Evolutionary conservation across 768 basidiomycete genomes (phyloP), one percentile per base, ranked within the genome.

Genomic region (Phlebiopsis flavidoalba): DNA sequence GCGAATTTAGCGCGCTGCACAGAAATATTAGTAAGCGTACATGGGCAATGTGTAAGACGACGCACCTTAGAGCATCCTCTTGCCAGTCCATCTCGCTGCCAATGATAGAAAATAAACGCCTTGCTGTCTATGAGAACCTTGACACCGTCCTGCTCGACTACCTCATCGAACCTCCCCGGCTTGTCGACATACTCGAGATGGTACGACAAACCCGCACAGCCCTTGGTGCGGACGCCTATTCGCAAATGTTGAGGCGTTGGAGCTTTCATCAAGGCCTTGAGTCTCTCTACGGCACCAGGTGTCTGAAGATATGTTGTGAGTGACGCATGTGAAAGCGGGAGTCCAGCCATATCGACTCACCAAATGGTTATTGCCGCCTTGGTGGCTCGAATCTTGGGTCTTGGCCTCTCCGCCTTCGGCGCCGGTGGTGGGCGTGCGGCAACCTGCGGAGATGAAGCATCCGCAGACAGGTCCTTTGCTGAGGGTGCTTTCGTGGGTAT

Each of bases 61-160:
- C 87, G 57, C 61, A 91, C 89, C 93, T 95, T 47, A 99, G 76
- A 35, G 85, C 74, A 72, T 96, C 94, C 76, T 98, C 97, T 61
- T 86, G 82, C 97, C 97, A 99, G 71, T 96, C 94, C 97, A 99
- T 99, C 80, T 92, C 91, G 73, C 93, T 96, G 53, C 97, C 97
- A 62, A 99, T 97, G 66, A 99, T 97, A 60, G 91, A 94, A 72
- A 99, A 98, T 64, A 99, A n/a, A 75, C 24, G 97, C 97, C 74
- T 95, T 98, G 71, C 88, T 89, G 77, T 99, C 97, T 71, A 98
- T 94, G 63, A 98, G 78, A 49, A 99, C 96, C 65, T 80, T 83
- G 24, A 97, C 93, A 1, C 91, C 96, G 65, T 98, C 95, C 75
- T 98, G 97, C 72, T 93, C 87, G 21, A 98, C 95, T 17, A 98